phyloP scores from a whole-genome alignment of 345 rosid species.

The Salix koriyanagi region DNA sequence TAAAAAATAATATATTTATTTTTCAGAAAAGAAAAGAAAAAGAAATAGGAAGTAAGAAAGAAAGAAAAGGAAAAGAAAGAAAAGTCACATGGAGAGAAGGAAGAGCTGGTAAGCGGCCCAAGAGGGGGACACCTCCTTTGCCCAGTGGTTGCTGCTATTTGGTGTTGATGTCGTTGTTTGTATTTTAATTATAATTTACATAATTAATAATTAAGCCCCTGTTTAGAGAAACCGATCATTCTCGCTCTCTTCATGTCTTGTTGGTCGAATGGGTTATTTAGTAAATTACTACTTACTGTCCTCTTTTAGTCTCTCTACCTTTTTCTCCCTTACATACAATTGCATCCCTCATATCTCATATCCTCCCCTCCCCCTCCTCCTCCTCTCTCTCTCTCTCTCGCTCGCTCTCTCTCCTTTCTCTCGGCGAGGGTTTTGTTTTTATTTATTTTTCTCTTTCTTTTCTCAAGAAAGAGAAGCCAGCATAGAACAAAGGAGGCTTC shows the following conservation, averaged over 20 bases:
- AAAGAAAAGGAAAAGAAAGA: background rate
- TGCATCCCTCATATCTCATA: conserved; percentile 13
- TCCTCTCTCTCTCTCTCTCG: background rate
- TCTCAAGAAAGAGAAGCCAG: conserved; percentile 18
- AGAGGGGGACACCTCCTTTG: conserved; percentile 9
- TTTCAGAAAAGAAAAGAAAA: too few relatives aligned
- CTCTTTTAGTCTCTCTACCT: conserved; percentile 13
- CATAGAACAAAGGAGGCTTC: background rate
- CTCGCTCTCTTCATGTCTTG: conserved; percentile 3
- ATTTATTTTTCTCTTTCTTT: conserved; percentile 15
- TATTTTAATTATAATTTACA: background rate
- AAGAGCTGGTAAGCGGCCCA: conserved; percentile 32
- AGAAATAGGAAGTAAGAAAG: too few relatives aligned
- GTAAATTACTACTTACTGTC: conserved; percentile 20
- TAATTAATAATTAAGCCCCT: background rate
- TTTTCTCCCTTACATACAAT: background rate
- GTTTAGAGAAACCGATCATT: conserved; percentile 21
- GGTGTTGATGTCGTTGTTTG: background rate
- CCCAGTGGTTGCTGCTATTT: conserved; percentile 10
- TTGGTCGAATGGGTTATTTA: conserved; percentile 21
- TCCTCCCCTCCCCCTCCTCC: background rate
- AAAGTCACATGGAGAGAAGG: background rate
- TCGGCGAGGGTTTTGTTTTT: conserved; percentile 13
- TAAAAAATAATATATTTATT: too few relatives aligned
- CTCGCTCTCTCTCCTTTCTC: background rate